A percentile compares a stretch with the other conserved stretches of the same genome.
phyloP scores from a whole-genome alignment of 768 basidiomycete species.

The Leccinellum luteum region DNA sequence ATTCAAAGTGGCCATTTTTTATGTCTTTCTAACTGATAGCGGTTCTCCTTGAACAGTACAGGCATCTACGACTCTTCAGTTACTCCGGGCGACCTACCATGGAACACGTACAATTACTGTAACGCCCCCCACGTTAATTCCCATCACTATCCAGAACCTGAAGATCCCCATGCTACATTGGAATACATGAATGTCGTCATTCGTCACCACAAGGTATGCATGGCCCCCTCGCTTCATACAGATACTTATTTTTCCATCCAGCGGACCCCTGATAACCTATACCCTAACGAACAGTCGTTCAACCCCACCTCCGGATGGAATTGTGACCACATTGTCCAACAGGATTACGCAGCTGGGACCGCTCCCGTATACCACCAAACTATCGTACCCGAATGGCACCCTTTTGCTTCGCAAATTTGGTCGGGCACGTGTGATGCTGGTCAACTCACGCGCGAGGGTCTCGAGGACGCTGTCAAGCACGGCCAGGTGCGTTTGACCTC shows the following conservation, averaged over 20 bases:
- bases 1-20: not conserved
- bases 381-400: conserved; percentile 39
- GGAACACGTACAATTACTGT: conserved; percentile 56
- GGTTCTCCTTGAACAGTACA: conserved; percentile 4
- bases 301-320: conserved; percentile 40
- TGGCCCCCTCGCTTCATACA: not conserved
- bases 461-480: conserved; percentile 42
- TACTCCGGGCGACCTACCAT: conserved; percentile 39
- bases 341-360: conserved; percentile 38
- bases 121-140: conserved; percentile 48
- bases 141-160: conserved; percentile 35
- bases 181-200: conserved; percentile 43
- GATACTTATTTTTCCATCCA: conserved; percentile 12
- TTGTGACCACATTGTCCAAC: conserved; percentile 38
- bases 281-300: conserved; percentile 40
- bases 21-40: conserved; percentile 3
- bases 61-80: conserved; percentile 46
- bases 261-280: conserved; percentile 51
- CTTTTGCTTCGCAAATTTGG: conserved; percentile 44
- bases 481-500: conserved; percentile 31
- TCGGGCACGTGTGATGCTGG: conserved; percentile 47
- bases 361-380: conserved; percentile 41
- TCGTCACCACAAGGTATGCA: conserved; percentile 49
- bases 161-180: conserved; percentile 29
- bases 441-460: conserved; percentile 44